A percentile compares a stretch with the other conserved stretches of the same genome.
Conservation (phyloP, 1,139 yeast species). For the Candida glucosophila region DNA sequence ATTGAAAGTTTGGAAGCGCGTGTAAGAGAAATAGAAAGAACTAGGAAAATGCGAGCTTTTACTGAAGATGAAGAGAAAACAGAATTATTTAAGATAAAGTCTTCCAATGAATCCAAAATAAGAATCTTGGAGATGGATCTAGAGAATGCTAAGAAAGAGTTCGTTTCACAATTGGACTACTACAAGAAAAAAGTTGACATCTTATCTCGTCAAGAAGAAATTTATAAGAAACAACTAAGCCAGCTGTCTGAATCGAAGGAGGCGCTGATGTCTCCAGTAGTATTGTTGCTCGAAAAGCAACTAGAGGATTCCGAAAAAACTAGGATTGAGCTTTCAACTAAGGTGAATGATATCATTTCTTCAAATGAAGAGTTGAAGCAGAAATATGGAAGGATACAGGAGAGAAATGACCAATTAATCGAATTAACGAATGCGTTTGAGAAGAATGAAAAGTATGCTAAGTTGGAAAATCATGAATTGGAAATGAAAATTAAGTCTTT, state of each 20-base stretch:
- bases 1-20: constrained; percentile 20
- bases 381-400: constrained; percentile 7
- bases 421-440: constrained; percentile 8
- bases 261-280: constrained; percentile 10
- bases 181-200: constrained; percentile 16
- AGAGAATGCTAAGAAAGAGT: constrained; percentile 22
- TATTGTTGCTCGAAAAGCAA: constrained; percentile 25
- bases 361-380: constrained; percentile 7
- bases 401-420: constrained; percentile 7
- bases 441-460: constrained; percentile 10
- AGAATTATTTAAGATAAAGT: constrained; percentile 20
- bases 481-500: constrained; percentile 14
- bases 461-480: constrained; percentile 14
- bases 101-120: constrained; percentile 25
- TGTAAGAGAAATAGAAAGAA: constrained; percentile 16
- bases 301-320: constrained; percentile 21
- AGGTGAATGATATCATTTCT: constrained; percentile 11
- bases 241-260: not conserved
- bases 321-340: constrained; percentile 15
- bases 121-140: constrained; percentile 27
- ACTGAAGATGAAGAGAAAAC: constrained; percentile 25
- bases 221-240: not conserved
- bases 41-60: constrained; percentile 11
- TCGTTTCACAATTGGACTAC: constrained; percentile 21
- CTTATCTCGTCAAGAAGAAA: constrained; percentile 4